These are phyloP conservation scores for Backusella macrospora DNA, from an alignment of 192 early-diverging fungal genomes.

Conservation along the genomic window DNA sequence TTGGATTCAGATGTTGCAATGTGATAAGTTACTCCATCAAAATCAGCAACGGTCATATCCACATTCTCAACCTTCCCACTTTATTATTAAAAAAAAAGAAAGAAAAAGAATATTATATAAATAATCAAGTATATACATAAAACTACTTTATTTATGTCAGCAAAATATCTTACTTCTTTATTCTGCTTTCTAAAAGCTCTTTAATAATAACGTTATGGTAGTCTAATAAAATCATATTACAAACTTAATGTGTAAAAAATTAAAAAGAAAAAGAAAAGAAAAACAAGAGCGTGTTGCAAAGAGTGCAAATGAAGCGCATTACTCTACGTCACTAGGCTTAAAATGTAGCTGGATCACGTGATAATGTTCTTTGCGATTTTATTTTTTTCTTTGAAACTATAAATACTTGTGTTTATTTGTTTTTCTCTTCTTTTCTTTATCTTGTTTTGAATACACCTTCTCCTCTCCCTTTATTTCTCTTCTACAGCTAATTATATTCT, in stretches of 20 bases:
- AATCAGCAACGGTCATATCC: conserved; percentile 88
- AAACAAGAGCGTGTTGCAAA: not conserved
- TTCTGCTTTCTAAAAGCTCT: conserved; percentile 53
- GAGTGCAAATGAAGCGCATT: not conserved
- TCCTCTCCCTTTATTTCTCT: too few relatives aligned
- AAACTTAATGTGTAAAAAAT: not conserved
- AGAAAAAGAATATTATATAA: not conserved
- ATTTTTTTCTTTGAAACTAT: not conserved
- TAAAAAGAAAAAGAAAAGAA: not conserved
- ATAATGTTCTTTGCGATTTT: not conserved
- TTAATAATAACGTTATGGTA: conserved; percentile 65
- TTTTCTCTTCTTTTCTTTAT: not conserved
- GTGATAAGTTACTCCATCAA: conserved; percentile 94
- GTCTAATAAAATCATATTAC: conserved; percentile 62
- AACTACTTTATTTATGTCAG: not conserved
- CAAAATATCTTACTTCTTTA: conserved; percentile 49
- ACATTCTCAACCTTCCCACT: conserved; percentile 71
- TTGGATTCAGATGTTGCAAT: conserved; percentile 65
- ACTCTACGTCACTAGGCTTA: not conserved
- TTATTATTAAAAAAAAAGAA: conserved; percentile 13
- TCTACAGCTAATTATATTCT: not conserved
- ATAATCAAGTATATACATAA: not conserved
- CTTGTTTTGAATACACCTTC: not conserved
- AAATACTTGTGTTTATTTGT: not conserved
- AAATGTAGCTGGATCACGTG: not conserved